Conservation (phyloP, 2,329 filamentous ascomycete species). For the Colletotrichum tanaceti region DNA sequence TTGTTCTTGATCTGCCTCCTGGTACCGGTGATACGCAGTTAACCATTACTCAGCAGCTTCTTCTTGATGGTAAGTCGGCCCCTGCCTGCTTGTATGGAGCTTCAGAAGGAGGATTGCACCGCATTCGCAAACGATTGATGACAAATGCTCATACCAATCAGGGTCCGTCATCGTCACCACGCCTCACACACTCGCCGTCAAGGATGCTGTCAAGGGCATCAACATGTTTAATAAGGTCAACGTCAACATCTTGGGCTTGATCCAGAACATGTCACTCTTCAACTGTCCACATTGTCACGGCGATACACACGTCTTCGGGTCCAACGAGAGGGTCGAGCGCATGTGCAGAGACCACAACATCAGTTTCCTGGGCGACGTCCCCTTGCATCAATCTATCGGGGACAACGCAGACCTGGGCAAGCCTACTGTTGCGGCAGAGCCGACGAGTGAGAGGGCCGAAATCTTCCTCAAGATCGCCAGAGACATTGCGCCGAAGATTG, state of each 20-base stretch:
- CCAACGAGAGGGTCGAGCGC: slow-evolving; percentile 70
- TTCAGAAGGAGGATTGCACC: too few species aligned
- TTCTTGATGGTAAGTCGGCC: slow-evolving; percentile 77
- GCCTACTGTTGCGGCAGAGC: slow-evolving; percentile 90
- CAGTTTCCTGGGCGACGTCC: slow-evolving; percentile 88
- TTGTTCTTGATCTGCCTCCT: slow-evolving; percentile 91
- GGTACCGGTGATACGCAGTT: slow-evolving; percentile 96
- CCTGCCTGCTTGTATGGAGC: background rate
- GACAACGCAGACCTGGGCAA: slow-evolving; percentile 88
- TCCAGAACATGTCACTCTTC: slow-evolving; percentile 93
- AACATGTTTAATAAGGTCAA: slow-evolving; percentile 91
- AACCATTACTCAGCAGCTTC: slow-evolving; percentile 94
- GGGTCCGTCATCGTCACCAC: slow-evolving; percentile 90
- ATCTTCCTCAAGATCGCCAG: slow-evolving; percentile 80
- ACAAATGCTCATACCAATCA: slow-evolving; percentile 46
- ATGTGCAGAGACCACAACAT: slow-evolving; percentile 80
- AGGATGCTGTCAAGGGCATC: slow-evolving; percentile 91
- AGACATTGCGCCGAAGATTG: slow-evolving; percentile 60
- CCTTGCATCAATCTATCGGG: slow-evolving; percentile 86
- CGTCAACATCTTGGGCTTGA: slow-evolving; percentile 84
- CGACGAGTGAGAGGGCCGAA: slow-evolving; percentile 76
- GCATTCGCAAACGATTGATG: background rate
- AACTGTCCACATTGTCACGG: slow-evolving; percentile 81
- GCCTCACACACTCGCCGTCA: slow-evolving; percentile 90
- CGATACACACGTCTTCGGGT: slow-evolving; percentile 81